Evolutionary conservation across 2,329 filamentous ascomycete species (phyloP).

Genomic region (Teratosphaeria zuluensis): DNA sequence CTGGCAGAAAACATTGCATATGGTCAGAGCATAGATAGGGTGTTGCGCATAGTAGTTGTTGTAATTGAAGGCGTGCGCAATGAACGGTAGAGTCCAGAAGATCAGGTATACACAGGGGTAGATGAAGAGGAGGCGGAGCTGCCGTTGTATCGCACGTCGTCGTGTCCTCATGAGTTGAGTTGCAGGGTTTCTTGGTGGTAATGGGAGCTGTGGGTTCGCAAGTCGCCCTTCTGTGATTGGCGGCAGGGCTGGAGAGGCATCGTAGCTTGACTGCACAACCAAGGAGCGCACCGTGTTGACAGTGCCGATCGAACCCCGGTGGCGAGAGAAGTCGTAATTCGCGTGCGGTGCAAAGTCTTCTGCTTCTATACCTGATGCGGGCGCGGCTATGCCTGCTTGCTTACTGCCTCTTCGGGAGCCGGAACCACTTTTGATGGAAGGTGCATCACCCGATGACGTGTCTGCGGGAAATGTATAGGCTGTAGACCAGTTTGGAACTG

Average conservation of each 20-base stretch:
- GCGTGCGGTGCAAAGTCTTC: slow-evolving; percentile 17
- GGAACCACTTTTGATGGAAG: slow-evolving; percentile 5
- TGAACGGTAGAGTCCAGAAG: slow-evolving; percentile 64
- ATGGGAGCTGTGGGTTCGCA: slow-evolving; percentile 4
- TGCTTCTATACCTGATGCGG: slow-evolving; percentile 4
- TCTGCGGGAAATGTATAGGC: slow-evolving; percentile 3
- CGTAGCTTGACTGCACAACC: slow-evolving; percentile 6
- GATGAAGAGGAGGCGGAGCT: slow-evolving; percentile 63
- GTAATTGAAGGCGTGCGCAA: slow-evolving; percentile 53
- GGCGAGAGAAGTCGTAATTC: slow-evolving; percentile 1
- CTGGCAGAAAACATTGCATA: slow-evolving; percentile 49
- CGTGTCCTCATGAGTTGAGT: slow-evolving; percentile 11
- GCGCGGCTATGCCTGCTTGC: slow-evolving; percentile 7
- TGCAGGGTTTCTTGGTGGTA: slow-evolving; percentile 3
- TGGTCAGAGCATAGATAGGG: slow-evolving; percentile 48
- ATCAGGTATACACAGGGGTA: slow-evolving; percentile 65
- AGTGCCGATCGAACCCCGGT: slow-evolving; percentile 15
- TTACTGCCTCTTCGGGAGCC: slow-evolving; percentile 20
- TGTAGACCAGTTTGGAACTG: slow-evolving; percentile 8
- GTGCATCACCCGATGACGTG: not conserved
- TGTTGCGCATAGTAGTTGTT: slow-evolving; percentile 40
- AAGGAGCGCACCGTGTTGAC: slow-evolving; percentile 10
- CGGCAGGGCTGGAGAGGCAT: slow-evolving; percentile 6
- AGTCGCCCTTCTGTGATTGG: slow-evolving; percentile 16
- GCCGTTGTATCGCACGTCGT: slow-evolving; percentile 48